phyloP scores from a whole-genome alignment of 495 filamentous ascomycete genomes.

The Oidiodendron maius region DNA sequence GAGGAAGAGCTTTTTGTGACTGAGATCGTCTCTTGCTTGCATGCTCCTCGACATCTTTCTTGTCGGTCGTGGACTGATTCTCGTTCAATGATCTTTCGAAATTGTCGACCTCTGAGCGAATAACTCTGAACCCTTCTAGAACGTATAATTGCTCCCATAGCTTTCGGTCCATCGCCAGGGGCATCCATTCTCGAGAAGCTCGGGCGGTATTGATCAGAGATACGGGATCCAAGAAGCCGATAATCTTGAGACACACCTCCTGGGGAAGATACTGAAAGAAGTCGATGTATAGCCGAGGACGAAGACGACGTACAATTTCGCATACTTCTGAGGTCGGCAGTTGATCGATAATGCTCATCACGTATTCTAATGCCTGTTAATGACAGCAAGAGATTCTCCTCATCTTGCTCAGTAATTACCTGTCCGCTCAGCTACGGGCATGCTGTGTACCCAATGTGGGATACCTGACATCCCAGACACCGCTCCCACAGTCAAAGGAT shows the following conservation, averaged over 20 bases:
- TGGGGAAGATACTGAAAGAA: constrained; percentile 79
- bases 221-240: constrained; percentile 73
- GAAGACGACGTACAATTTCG: constrained; percentile 68
- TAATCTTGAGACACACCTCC: constrained; percentile 82
- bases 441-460: constrained; percentile 33
- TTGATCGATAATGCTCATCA: constrained; percentile 61
- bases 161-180: constrained; percentile 71
- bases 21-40: constrained; percentile 20
- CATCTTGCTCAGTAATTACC: constrained; percentile 29
- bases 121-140: constrained; percentile 76
- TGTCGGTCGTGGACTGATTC: constrained; percentile 14
- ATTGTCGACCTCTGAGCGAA: constrained; percentile 53
- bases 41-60: constrained; percentile 18
- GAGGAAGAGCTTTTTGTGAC: constrained; percentile 19
- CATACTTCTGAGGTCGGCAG: constrained; percentile 71
- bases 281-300: constrained; percentile 83
- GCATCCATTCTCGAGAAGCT: constrained; percentile 76
- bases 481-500: constrained; percentile 37
- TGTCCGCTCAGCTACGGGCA: constrained; percentile 39
- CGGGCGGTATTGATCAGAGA: constrained; percentile 73
- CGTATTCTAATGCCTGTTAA: constrained; percentile 38
- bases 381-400: not conserved
- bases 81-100: constrained; percentile 58
- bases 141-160: constrained; percentile 82
- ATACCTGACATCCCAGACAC: constrained; percentile 1